Conservation (phyloP, 1,284 basidiomycete species). For the Trametes versicolor region DNA sequence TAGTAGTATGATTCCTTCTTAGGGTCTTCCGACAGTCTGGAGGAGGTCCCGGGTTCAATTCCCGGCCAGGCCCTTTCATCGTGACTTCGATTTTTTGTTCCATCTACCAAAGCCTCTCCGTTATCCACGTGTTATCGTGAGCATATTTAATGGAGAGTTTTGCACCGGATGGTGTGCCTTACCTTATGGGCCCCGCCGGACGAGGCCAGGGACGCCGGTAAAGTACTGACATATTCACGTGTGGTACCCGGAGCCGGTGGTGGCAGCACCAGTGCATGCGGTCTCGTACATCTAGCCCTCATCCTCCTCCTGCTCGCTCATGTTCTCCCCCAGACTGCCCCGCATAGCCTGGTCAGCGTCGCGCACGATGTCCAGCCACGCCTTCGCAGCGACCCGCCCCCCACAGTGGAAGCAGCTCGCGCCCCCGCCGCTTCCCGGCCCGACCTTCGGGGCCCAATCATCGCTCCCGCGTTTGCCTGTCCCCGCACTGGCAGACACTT, state of each 20-base stretch:
- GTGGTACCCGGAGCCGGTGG: background rate
- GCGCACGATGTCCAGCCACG: slow-evolving; percentile 36
- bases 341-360: slow-evolving; percentile 29
- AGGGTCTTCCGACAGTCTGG: slow-evolving; percentile 53
- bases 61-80: slow-evolving; percentile 74
- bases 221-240: slow-evolving; percentile 16
- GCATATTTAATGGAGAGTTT: background rate
- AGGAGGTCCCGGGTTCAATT: slow-evolving; percentile 90
- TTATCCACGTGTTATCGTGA: too few species aligned
- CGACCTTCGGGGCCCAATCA: slow-evolving; percentile 51
- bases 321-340: slow-evolving; percentile 30
- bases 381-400: slow-evolving; percentile 39
- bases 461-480: slow-evolving; percentile 72
- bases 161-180: background rate
- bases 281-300: slow-evolving; percentile 7
- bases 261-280: background rate
- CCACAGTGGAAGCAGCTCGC: slow-evolving; percentile 55
- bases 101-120: background rate
- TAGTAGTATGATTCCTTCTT: slow-evolving; percentile 53
- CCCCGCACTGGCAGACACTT: slow-evolving; percentile 63
- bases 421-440: slow-evolving; percentile 49
- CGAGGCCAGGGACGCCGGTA: background rate
- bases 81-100: too few species aligned
- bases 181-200: background rate
- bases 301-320: slow-evolving; percentile 12